phyloP scores from a whole-genome alignment of 1,139 yeast genomes.

The Saccharomyces hybrid region DNA sequence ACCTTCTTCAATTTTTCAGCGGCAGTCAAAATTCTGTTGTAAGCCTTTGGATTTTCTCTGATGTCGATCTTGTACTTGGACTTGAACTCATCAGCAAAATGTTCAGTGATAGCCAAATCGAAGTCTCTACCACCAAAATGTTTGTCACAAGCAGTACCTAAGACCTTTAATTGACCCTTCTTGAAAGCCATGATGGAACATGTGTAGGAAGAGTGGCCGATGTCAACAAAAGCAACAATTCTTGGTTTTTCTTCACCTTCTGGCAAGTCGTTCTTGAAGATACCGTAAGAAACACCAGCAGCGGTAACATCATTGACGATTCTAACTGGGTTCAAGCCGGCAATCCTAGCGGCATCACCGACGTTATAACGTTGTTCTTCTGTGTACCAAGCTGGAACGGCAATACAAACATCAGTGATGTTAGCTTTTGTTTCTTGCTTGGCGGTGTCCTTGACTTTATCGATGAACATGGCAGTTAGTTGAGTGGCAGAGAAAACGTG shows the following conservation, averaged over 20 bases:
- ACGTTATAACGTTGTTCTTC: constrained; percentile 95
- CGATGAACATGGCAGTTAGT: constrained; percentile 87
- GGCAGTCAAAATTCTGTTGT: constrained; percentile 81
- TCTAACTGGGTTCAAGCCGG: constrained; percentile 96
- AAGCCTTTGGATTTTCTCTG: constrained; percentile 84
- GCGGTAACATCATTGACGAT: constrained; percentile 95
- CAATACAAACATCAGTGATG: constrained; percentile 79
- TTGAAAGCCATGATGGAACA: constrained; percentile 84
- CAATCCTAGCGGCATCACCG: constrained; percentile 88
- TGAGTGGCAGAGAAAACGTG: constrained; percentile 79
- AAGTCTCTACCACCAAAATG: constrained; percentile 97
- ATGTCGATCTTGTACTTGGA: constrained; percentile 88
- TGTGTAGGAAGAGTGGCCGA: constrained; percentile 93
- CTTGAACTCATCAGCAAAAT: constrained; percentile 86
- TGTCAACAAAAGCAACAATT: constrained; percentile 86
- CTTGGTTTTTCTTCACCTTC: constrained; percentile 66
- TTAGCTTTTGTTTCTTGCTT: constrained; percentile 70
- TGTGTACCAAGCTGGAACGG: constrained; percentile 96
- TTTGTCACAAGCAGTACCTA: constrained; percentile 86
- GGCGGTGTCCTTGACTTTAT: constrained; percentile 78
- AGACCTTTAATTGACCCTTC: constrained; percentile 88
- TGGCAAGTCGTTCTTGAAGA: constrained; percentile 88
- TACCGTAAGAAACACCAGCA: constrained; percentile 98
- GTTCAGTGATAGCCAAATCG: constrained; percentile 85
- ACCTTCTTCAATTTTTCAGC: constrained; percentile 93